phyloP scores from a whole-genome alignment of 768 basidiomycete species.

The Suillus tomentosus region DNA sequence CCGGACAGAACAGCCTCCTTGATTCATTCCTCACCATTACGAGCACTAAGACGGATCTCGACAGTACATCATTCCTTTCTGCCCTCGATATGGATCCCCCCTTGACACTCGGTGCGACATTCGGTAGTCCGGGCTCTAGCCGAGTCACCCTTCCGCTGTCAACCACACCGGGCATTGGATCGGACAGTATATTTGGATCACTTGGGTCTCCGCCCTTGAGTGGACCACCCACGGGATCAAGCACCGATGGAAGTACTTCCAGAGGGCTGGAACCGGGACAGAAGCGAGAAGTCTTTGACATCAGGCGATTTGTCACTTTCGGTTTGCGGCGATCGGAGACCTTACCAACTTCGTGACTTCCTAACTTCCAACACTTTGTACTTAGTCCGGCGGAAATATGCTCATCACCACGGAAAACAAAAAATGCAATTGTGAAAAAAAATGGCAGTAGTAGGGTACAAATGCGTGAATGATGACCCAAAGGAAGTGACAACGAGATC shows the following conservation, averaged over 20 bases:
- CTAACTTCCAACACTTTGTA: not conserved
- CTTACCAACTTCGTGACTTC: not conserved
- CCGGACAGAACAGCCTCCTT: conserved; percentile 84
- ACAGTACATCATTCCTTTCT: conserved; percentile 90
- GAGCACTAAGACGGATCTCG: conserved; percentile 87
- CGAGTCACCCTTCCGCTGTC: conserved; percentile 55
- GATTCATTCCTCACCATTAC: conserved; percentile 93
- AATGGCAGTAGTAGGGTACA: conserved; percentile 15
- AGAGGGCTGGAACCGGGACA: conserved; percentile 45
- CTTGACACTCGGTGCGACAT: conserved; percentile 46
- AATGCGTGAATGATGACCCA: conserved; percentile 5
- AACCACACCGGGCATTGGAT: conserved; percentile 30
- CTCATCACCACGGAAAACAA: conserved; percentile 3
- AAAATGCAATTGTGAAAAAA: not conserved
- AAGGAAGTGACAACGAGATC: conserved; percentile 5
- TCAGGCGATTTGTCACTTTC: conserved; percentile 87
- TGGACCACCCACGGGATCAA: conserved; percentile 65
- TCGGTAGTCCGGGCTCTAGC: conserved; percentile 68
- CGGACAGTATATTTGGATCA: conserved; percentile 61
- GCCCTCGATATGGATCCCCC: conserved; percentile 95
- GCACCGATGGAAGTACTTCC: conserved; percentile 39
- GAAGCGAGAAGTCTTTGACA: conserved; percentile 83
- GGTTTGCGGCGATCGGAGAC: conserved; percentile 59
- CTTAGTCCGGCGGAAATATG: not conserved
- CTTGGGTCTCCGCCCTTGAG: conserved; percentile 63